A percentile compares a stretch with the other conserved stretches of the same genome.
phyloP scores from a whole-genome alignment of 2,329 filamentous ascomycete genomes.

The Hypomyces perniciosus region DNA sequence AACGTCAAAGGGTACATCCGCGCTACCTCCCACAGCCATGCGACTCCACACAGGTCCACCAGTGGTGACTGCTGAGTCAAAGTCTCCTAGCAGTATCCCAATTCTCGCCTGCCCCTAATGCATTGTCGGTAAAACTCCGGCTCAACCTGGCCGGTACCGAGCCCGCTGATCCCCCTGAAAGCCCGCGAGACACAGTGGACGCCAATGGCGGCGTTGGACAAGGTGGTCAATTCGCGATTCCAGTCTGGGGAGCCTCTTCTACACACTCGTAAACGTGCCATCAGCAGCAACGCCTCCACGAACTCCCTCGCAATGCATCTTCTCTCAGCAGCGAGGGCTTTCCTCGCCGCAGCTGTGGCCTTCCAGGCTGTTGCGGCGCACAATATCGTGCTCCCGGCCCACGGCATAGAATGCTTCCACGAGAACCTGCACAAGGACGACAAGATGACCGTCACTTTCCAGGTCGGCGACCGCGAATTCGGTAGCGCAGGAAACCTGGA shows the following conservation, averaged over 20 bases:
- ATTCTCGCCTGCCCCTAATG: constrained; percentile 7
- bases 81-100: constrained; percentile 11
- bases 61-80: constrained; percentile 5
- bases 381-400: constrained; percentile 91
- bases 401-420: constrained; percentile 97
- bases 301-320: constrained; percentile 21
- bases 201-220: constrained; percentile 5
- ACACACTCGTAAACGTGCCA: no score
- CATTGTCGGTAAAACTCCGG: constrained; percentile 13
- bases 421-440: constrained; percentile 89
- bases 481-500: constrained; percentile 91
- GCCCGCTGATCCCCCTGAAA: background rate
- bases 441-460: constrained; percentile 97
- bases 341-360: constrained; percentile 35
- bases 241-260: no score
- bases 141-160: constrained; percentile 1
- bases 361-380: constrained; percentile 66
- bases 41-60: constrained; percentile 6
- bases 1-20: constrained; percentile 1
- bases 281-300: no score
- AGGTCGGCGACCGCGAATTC: constrained; percentile 95
- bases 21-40: constrained; percentile 3
- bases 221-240: constrained; percentile 16
- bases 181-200: background rate
- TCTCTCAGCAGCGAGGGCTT: constrained; percentile 34